These are phyloP conservation scores for Phytophthora parvispora DNA, from an alignment of 352 stramenopile genomes.

Conservation along the genomic window DNA sequence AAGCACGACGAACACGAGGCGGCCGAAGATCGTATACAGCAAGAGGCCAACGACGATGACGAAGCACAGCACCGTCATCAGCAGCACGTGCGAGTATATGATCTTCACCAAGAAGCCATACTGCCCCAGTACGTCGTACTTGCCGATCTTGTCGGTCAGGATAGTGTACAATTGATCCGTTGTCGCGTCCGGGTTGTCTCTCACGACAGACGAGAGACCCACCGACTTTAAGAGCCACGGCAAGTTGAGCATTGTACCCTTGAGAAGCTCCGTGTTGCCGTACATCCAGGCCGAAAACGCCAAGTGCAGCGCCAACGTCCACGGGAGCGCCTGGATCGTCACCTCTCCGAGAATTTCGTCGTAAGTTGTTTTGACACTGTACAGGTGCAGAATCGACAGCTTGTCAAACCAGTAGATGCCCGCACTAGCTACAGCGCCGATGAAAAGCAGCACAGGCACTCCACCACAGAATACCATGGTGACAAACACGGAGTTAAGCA, in stretches of 20 bases:
- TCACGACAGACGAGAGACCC: slow-evolving; percentile 31
- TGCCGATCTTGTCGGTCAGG: slow-evolving; percentile 25
- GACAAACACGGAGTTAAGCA: slow-evolving; percentile 74
- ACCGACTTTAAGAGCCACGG: slow-evolving; percentile 37
- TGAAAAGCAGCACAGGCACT: slow-evolving; percentile 56
- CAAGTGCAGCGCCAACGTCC: slow-evolving; percentile 59
- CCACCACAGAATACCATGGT: slow-evolving; percentile 69
- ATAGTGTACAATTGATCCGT: slow-evolving; percentile 41
- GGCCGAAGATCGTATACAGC: slow-evolving; percentile 44
- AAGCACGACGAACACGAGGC: slow-evolving; percentile 38
- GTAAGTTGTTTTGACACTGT: slow-evolving; percentile 60
- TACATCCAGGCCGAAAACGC: slow-evolving; percentile 68
- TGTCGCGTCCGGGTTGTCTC: slow-evolving; percentile 28
- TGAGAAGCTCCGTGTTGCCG: slow-evolving; percentile 47
- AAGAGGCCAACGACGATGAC: slow-evolving; percentile 35
- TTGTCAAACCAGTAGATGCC: slow-evolving; percentile 67
- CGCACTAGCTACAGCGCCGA: slow-evolving; percentile 37
- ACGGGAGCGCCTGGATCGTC: slow-evolving; percentile 48
- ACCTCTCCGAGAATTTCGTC: slow-evolving; percentile 54
- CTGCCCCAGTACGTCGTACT: slow-evolving; percentile 41
- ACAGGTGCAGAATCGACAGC: slow-evolving; percentile 56
- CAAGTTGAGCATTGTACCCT: slow-evolving; percentile 47
- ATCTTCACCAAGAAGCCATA: slow-evolving; percentile 59
- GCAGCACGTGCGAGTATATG: slow-evolving; percentile 56
- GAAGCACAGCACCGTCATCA: slow-evolving; percentile 58